Percentiles rank a stretch among this genome's conserved stretches.
Conservation (phyloP, 108 stramenopile species). For the Epithemia pelagica region DNA sequence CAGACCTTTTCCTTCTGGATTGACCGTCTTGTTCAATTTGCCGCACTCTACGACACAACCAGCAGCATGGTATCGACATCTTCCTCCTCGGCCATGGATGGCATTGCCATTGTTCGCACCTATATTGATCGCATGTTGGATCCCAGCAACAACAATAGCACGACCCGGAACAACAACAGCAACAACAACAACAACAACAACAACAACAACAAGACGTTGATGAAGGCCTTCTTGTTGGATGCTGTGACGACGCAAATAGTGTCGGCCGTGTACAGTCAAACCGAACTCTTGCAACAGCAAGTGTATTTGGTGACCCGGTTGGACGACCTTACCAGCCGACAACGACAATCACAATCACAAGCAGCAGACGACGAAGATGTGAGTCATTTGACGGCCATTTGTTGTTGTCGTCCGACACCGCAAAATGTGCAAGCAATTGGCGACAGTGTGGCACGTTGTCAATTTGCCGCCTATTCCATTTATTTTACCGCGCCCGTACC, state of each 20-base stretch:
- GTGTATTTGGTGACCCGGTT: constrained; percentile 78
- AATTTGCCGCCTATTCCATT: constrained; percentile 94
- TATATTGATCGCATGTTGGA: constrained; percentile 90
- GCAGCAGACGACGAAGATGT: not conserved
- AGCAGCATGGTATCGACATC: too few species aligned
- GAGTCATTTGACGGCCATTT: constrained; percentile 89
- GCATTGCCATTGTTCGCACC: constrained; percentile 59
- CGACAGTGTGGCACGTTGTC: constrained; percentile 69
- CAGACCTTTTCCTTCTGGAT: too few species aligned
- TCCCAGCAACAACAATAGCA: constrained; percentile 38
- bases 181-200: not conserved
- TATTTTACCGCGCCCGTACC: constrained; percentile 92
- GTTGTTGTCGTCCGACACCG: constrained; percentile 91
- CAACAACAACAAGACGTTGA: constrained; percentile 12
- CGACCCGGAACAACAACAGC: constrained; percentile 7
- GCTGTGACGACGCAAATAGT: constrained; percentile 84
- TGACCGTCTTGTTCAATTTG: too few species aligned
- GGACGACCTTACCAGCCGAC: constrained; percentile 31
- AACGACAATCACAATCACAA: constrained; percentile 4
- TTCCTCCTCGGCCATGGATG: constrained; percentile 42
- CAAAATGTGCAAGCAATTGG: constrained; percentile 68
- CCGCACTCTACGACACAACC: too few species aligned
- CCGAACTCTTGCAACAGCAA: constrained; percentile 79
- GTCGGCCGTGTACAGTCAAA: constrained; percentile 83
- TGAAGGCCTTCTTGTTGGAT: constrained; percentile 95